Conservation (phyloP, 1,139 yeast genomes). For the Yamadazyma diospyri region DNA sequence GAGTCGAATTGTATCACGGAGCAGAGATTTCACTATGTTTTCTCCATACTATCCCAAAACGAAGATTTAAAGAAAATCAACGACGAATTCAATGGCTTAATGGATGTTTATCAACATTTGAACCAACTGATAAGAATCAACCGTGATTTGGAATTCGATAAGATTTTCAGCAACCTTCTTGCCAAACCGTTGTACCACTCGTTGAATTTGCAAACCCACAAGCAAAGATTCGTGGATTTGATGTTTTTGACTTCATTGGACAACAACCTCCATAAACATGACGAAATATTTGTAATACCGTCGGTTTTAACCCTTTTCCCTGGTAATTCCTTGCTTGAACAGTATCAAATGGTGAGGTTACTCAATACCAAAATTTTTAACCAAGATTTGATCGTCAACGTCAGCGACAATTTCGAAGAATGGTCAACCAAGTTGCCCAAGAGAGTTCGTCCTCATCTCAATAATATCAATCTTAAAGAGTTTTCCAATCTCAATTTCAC, state of each 20-base stretch:
- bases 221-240: slow-evolving; percentile 25
- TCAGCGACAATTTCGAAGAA: slow-evolving; percentile 24
- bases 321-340: slow-evolving; percentile 21
- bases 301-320: slow-evolving; percentile 31
- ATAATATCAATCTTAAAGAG: slow-evolving; percentile 25
- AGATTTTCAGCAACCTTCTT: slow-evolving; percentile 21
- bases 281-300: slow-evolving; percentile 41
- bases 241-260: slow-evolving; percentile 39
- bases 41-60: slow-evolving; percentile 19
- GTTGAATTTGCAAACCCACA: slow-evolving; percentile 18
- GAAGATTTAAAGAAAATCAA: slow-evolving; percentile 9
- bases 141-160: slow-evolving; percentile 35
- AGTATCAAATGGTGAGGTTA: slow-evolving; percentile 31
- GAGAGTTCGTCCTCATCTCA: slow-evolving; percentile 20
- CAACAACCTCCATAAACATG: slow-evolving; percentile 37
- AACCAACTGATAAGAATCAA: slow-evolving; percentile 27
- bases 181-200: slow-evolving; percentile 32
- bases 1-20: slow-evolving; percentile 32
- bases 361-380: slow-evolving; percentile 32
- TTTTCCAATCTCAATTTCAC: slow-evolving; percentile 31
- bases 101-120: slow-evolving; percentile 21
- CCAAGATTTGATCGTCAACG: slow-evolving; percentile 22
- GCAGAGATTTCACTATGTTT: slow-evolving; percentile 27
- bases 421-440: slow-evolving; percentile 27
- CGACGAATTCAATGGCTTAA: slow-evolving; percentile 18